These are phyloP conservation scores for Ceriops tagal DNA, from an alignment of 345 rosid species.

Conservation along the genomic window DNA sequence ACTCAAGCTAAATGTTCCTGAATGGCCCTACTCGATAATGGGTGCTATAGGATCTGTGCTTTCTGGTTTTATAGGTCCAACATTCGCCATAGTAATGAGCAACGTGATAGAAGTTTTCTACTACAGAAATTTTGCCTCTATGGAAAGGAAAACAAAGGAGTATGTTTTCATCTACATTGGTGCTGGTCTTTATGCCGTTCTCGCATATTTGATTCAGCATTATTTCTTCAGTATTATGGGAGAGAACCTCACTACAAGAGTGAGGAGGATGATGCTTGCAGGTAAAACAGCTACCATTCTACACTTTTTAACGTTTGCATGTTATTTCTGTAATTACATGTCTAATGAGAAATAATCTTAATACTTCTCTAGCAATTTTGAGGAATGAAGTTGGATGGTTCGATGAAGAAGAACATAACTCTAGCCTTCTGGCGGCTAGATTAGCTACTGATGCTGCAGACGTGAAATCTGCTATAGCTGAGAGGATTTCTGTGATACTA, in stretches of 20 bases:
- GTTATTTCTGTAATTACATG: neutral
- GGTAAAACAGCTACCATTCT: constrained; percentile 36
- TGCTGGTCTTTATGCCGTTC: constrained; percentile 92
- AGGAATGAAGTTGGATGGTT: constrained; percentile 99
- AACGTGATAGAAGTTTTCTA: constrained; percentile 98
- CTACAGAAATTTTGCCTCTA: constrained; percentile 72
- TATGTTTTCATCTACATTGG: constrained; percentile 98
- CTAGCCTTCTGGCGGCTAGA: constrained; percentile 82
- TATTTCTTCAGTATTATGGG: constrained; percentile 99
- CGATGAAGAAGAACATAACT: constrained; percentile 97
- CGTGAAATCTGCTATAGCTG: constrained; percentile 93
- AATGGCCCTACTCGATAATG: constrained; percentile 99
- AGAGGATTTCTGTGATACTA: constrained; percentile 92
- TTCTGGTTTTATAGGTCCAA: constrained; percentile 93
- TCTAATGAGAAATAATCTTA: constrained; percentile 2
- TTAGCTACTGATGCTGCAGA: constrained; percentile 94
- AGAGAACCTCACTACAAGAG: constrained; percentile 97
- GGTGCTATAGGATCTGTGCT: constrained; percentile 91
- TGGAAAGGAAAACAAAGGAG: constrained; percentile 96
- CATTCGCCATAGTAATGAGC: constrained; percentile 96
- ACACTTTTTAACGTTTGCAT: neutral
- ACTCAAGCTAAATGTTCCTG: constrained; percentile 89
- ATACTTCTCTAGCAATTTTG: constrained; percentile 58
- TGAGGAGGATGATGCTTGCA: constrained; percentile 98
- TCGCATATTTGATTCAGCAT: constrained; percentile 94